Evolutionary conservation across 2,329 filamentous ascomycete genomes (phyloP).

Genomic region (Talaromyces sp.): DNA sequence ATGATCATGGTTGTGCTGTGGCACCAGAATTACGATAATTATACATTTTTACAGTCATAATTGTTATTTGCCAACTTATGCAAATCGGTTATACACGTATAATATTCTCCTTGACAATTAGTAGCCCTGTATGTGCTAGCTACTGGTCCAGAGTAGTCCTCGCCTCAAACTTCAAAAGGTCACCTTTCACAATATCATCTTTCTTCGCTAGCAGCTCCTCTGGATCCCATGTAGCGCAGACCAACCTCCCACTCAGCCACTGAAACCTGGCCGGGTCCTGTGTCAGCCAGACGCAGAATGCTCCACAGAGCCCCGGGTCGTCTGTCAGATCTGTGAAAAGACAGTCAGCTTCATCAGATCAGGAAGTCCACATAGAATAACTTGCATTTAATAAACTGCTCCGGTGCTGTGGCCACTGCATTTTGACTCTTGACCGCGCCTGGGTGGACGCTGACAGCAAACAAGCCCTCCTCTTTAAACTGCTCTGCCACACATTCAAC

Average conservation of each 20-base stretch:
- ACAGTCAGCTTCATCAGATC: not conserved
- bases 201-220: slow-evolving; percentile 36
- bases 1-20: not conserved
- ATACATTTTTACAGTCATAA: no score
- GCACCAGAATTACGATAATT: not conserved
- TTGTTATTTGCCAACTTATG: not conserved
- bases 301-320: slow-evolving; percentile 17
- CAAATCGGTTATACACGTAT: not conserved
- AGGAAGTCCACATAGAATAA: not conserved
- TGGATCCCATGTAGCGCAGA: slow-evolving; percentile 43
- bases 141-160: slow-evolving; percentile 5
- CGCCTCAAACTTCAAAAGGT: slow-evolving; percentile 14
- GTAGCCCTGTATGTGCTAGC: not conserved
- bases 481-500: slow-evolving; percentile 32
- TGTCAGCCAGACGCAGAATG: slow-evolving; percentile 15
- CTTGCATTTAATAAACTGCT: slow-evolving; percentile 15
- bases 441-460: slow-evolving; percentile 26
- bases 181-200: slow-evolving; percentile 32
- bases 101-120: not conserved
- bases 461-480: slow-evolving; percentile 18
- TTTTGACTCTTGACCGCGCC: slow-evolving; percentile 30
- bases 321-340: slow-evolving; percentile 14
- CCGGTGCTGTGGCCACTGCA: slow-evolving; percentile 21
- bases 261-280: slow-evolving; percentile 17
- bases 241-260: slow-evolving; percentile 41